A percentile compares a stretch with the other conserved stretches of the same genome.
Evolutionary conservation across 192 early-diverging fungal genomes (phyloP).

Genomic region (Podila horticola): DNA sequence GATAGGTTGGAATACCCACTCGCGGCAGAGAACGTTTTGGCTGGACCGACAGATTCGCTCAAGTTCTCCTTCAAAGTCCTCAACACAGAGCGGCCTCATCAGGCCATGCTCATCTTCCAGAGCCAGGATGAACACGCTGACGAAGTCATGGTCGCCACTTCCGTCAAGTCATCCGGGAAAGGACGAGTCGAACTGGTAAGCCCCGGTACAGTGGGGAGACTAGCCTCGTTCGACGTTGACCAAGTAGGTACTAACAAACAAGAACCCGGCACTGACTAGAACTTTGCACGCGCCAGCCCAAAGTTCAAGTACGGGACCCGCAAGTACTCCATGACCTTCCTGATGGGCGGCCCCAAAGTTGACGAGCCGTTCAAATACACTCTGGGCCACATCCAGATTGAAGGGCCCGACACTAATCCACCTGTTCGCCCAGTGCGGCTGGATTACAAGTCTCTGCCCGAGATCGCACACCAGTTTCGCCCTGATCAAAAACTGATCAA

Average conservation of each 20-base stretch:
- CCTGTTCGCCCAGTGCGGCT: slow-evolving; percentile 18
- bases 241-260: too few relatives aligned
- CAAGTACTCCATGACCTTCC: slow-evolving; percentile 41
- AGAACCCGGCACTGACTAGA: slow-evolving; percentile 4
- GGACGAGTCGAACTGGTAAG: slow-evolving; percentile 48
- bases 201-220: too few relatives aligned
- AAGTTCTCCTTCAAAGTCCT: slow-evolving; percentile 48
- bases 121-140: slow-evolving; percentile 49
- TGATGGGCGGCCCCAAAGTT: slow-evolving; percentile 38
- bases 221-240: too few relatives aligned
- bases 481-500: slow-evolving; percentile 58
- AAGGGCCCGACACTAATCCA: slow-evolving; percentile 31
- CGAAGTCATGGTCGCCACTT: slow-evolving; percentile 37
- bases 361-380: slow-evolving; percentile 37
- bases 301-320: slow-evolving; percentile 41
- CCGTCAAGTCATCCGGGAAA: slow-evolving; percentile 48
- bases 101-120: slow-evolving; percentile 47
- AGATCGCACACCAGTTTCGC: slow-evolving; percentile 64
- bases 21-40: slow-evolving; percentile 2
- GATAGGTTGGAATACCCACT: slow-evolving; percentile 45
- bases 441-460: slow-evolving; percentile 47
- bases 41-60: slow-evolving; percentile 21
- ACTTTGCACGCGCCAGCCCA: slow-evolving; percentile 17
- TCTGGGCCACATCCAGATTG: slow-evolving; percentile 38
- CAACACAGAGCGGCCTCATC: slow-evolving; percentile 38